phyloP scores from a whole-genome alignment of 257 asterid genomes.

The Euphrasia confusa region DNA sequence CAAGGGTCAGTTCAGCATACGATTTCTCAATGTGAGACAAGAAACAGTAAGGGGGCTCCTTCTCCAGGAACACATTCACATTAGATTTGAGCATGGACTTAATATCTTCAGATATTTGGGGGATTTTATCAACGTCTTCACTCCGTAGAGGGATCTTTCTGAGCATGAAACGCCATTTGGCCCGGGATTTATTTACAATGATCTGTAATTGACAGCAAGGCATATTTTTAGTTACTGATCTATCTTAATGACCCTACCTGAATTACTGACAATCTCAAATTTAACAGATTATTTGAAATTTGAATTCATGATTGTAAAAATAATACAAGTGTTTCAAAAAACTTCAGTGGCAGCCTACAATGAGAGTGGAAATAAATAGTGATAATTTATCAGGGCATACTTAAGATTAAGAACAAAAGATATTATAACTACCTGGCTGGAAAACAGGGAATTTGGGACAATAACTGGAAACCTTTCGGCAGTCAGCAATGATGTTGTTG shows the following conservation, averaged over 20 bases:
- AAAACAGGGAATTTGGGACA: conserved; percentile 88
- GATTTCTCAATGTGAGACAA: conserved; percentile 68
- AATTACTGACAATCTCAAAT: background rate
- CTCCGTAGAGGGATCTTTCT: conserved; percentile 53
- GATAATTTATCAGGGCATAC: too few relatives aligned
- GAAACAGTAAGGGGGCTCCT: conserved; percentile 83
- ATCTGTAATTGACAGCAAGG: conserved; percentile 43
- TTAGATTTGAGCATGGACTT: conserved; percentile 68
- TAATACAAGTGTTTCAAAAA: background rate
- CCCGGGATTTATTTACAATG: conserved; percentile 88
- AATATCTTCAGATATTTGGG: conserved; percentile 64
- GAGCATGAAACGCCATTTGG: conserved; percentile 56
- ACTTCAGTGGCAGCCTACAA: too few relatives aligned
- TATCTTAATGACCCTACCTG: background rate
- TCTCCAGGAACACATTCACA: conserved; percentile 66
- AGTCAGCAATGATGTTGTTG: conserved; percentile 75
- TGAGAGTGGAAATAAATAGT: too few relatives aligned
- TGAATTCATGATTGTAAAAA: conserved; percentile 8
- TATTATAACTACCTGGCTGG: conserved; percentile 71
- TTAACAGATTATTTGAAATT: conserved; percentile 2
- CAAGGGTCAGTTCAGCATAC: conserved; percentile 69
- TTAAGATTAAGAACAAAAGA: too few relatives aligned
- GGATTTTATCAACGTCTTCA: conserved; percentile 65
- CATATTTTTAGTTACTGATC: conserved; percentile 6
- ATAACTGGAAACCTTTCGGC: conserved; percentile 81